Evolutionary conservation across 192 early-diverging fungal genomes (phyloP).

Genomic region (Entomortierella chlamydospora): DNA sequence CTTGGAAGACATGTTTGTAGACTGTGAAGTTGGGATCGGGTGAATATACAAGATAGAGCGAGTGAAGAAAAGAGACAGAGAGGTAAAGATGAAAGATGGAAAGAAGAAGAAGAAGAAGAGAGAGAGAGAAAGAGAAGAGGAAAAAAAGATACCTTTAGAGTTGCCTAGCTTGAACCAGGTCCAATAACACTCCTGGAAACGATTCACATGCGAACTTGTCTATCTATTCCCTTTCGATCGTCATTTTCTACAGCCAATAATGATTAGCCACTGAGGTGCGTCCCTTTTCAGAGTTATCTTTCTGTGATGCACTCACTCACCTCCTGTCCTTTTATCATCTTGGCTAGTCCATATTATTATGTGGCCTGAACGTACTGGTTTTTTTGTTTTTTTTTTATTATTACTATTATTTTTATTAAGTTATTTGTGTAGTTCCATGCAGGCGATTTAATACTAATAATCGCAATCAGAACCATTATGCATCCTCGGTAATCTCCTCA

Average conservation of each 20-base stretch:
- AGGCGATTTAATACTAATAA: too few relatives aligned
- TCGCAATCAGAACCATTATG: too few relatives aligned
- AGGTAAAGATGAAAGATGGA: constrained; percentile 1
- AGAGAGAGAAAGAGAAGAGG: background rate
- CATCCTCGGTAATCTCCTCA: constrained; percentile 2
- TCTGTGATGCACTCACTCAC: too few relatives aligned
- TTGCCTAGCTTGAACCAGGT: background rate
- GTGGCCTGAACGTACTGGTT: background rate
- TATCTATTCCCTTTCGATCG: background rate
- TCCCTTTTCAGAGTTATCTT: too few relatives aligned
- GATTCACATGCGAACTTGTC: background rate
- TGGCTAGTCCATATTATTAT: too few relatives aligned
- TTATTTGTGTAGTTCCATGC: too few relatives aligned
- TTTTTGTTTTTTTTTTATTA: background rate
- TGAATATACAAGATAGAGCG: background rate
- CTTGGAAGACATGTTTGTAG: constrained; percentile 29
- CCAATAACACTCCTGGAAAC: too few relatives aligned
- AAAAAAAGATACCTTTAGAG: background rate
- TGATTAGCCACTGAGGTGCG: too few relatives aligned
- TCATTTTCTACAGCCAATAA: background rate
- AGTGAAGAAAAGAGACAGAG: background rate
- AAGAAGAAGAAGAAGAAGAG: background rate
- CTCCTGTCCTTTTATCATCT: too few relatives aligned
- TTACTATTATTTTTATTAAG: too few relatives aligned
- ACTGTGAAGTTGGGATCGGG: background rate